These are phyloP conservation scores for Eremochloa ophiuroides DNA, from an alignment of 176 grass and related monocot species.

Conservation along the genomic window DNA sequence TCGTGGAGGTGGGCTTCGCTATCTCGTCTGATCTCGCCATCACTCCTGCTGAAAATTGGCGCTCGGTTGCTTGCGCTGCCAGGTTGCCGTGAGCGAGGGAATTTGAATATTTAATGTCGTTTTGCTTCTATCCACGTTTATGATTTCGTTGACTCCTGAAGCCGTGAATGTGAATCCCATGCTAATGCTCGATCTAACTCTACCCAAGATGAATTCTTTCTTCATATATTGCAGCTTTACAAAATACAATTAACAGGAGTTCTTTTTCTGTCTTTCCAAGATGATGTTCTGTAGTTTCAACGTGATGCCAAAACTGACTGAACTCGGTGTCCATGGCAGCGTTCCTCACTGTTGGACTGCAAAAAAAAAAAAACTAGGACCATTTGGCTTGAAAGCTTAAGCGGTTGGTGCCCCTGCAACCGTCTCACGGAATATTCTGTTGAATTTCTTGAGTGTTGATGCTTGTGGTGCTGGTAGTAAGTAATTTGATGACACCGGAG, in stretches of 20 bases:
- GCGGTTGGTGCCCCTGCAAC: neutral
- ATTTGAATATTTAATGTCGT: neutral
- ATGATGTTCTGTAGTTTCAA: neutral
- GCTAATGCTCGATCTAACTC: neutral
- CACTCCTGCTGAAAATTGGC: neutral
- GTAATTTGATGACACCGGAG: neutral
- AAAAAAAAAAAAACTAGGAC: neutral
- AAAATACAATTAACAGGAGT: neutral
- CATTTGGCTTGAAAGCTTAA: neutral
- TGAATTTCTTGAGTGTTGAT: neutral
- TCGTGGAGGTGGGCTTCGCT: constrained; percentile 27
- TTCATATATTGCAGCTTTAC: neutral
- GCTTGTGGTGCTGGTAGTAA: neutral
- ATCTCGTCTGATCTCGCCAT: neutral
- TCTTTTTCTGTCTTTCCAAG: neutral
- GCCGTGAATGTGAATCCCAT: neutral
- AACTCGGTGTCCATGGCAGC: neutral
- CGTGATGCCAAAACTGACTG: neutral
- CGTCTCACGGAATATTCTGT: neutral
- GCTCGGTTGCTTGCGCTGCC: neutral
- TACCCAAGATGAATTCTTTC: neutral
- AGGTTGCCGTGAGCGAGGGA: neutral
- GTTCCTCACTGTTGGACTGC: neutral
- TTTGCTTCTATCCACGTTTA: neutral
- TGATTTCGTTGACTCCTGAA: neutral